Conservation (phyloP, 345 rosid genomes). For the Acer yangbiense region DNA sequence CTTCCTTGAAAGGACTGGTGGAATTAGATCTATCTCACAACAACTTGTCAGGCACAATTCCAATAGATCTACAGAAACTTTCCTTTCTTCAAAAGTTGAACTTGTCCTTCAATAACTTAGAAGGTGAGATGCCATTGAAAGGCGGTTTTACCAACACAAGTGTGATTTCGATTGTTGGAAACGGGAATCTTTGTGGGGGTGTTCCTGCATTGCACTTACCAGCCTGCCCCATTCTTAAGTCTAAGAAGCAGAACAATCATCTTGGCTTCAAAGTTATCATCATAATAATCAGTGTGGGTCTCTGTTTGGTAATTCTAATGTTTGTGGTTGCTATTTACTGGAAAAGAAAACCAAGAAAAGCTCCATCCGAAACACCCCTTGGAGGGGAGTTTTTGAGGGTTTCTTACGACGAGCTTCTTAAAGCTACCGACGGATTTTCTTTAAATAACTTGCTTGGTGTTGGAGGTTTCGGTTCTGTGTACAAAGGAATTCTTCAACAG, state of each 20-base stretch:
- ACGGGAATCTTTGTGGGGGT: conserved; percentile 40
- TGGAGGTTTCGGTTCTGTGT: conserved; percentile 32
- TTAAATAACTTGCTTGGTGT: conserved; percentile 20
- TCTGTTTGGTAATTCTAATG: not conserved
- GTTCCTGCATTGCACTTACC: conserved; percentile 12
- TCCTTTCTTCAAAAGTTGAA: conserved; percentile 15
- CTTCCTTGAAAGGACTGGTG: conserved; percentile 25
- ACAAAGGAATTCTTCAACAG: conserved; percentile 23
- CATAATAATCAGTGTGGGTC: not conserved
- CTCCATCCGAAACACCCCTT: not conserved
- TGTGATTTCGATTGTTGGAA: conserved; percentile 30
- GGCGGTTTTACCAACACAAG: conserved; percentile 44
- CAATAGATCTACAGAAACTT: conserved; percentile 6
- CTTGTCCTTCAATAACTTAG: conserved; percentile 43
- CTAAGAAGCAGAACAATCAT: not conserved
- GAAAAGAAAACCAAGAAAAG: conserved; percentile 6
- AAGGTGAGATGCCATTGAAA: conserved; percentile 37
- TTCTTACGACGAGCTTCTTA: conserved; percentile 24
- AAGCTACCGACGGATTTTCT: conserved; percentile 32
- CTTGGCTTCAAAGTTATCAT: not conserved
- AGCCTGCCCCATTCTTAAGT: conserved; percentile 8
- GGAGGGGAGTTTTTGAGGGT: not conserved
- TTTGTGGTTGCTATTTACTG: not conserved
- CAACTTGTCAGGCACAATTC: conserved; percentile 33
- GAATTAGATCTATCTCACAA: conserved; percentile 42